Percentiles rank a stretch among this genome's conserved stretches.
These are phyloP conservation scores for Malassezia psittaci DNA, from an alignment of 1,284 basidiomycete species.

Conservation along the genomic window DNA sequence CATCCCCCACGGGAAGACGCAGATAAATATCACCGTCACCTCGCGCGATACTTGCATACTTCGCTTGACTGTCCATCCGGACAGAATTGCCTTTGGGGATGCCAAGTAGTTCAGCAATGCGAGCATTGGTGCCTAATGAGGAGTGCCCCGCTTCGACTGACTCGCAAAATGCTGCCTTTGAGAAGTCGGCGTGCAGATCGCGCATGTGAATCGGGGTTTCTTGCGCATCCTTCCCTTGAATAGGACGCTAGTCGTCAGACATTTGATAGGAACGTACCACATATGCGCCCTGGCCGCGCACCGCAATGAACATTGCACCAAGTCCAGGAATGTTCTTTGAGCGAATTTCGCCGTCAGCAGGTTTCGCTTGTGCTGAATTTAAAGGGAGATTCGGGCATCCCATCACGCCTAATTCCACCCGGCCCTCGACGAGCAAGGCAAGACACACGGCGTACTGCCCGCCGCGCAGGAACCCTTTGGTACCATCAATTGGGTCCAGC, in stretches of 20 bases:
- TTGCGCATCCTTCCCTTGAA: conserved; percentile 19
- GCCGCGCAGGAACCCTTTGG: conserved; percentile 87
- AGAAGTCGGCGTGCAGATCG: conserved; percentile 37
- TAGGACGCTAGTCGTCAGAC: conserved; percentile 17
- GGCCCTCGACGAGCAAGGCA: conserved; percentile 72
- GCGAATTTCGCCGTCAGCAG: conserved; percentile 41
- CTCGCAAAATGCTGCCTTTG: conserved; percentile 67
- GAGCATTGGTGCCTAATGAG: conserved; percentile 68
- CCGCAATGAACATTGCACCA: conserved; percentile 40
- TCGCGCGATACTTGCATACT: conserved; percentile 77
- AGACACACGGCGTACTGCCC: conserved; percentile 96
- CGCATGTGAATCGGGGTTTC: conserved; percentile 37
- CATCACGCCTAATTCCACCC: conserved; percentile 67
- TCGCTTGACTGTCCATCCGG: conserved; percentile 96
- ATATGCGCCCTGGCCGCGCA: conserved; percentile 39
- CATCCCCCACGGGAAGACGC: conserved; percentile 70
- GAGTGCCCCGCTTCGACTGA: conserved; percentile 88
- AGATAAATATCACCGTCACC: conserved; percentile 84
- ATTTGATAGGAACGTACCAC: neutral
- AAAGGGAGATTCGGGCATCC: conserved; percentile 79
- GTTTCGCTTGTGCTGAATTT: conserved; percentile 49
- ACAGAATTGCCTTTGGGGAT: conserved; percentile 58
- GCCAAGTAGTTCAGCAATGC: conserved; percentile 62
- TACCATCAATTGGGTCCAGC: conserved; percentile 83
- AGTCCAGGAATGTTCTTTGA: conserved; percentile 25